These are phyloP conservation scores for Trifolium subterraneum DNA, from an alignment of 306 rosid species.

Conservation along the genomic window DNA sequence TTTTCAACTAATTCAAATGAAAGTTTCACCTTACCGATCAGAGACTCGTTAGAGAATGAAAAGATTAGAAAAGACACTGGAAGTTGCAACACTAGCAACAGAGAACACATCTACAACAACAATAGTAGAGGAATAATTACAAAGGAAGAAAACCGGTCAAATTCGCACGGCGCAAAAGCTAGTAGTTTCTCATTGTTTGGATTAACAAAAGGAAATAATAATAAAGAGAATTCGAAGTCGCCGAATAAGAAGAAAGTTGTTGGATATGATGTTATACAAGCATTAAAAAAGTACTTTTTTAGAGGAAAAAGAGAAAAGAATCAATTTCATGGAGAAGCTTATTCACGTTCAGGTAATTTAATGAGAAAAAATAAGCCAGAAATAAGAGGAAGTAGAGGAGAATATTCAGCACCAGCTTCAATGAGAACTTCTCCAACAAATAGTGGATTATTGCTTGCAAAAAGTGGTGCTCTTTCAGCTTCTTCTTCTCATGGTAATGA, in stretches of 20 bases:
- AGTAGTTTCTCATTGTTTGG: slow-evolving; percentile 74
- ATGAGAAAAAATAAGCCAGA: slow-evolving; percentile 52
- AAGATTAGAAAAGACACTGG: slow-evolving; percentile 32
- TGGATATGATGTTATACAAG: slow-evolving; percentile 60
- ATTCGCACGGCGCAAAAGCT: slow-evolving; percentile 27
- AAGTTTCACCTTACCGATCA: slow-evolving; percentile 69
- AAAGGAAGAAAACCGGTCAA: slow-evolving; percentile 36
- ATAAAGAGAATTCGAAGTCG: slow-evolving; percentile 45
- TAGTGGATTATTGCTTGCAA: slow-evolving; percentile 73
- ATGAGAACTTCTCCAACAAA: slow-evolving; percentile 91
- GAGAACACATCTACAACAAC: not conserved
- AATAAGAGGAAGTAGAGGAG: slow-evolving; percentile 72
- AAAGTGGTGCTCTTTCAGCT: slow-evolving; percentile 56
- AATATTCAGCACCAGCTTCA: slow-evolving; percentile 93
- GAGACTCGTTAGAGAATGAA: slow-evolving; percentile 43
- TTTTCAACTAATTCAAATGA: slow-evolving; percentile 75
- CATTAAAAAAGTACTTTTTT: slow-evolving; percentile 66
- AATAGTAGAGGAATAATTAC: not conserved
- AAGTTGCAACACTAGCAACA: slow-evolving; percentile 1
- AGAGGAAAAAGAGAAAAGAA: slow-evolving; percentile 61
- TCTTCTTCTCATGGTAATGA: slow-evolving; percentile 65
- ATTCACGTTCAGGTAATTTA: slow-evolving; percentile 80
- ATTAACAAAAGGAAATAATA: slow-evolving; percentile 56
- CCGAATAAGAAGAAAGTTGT: slow-evolving; percentile 49
- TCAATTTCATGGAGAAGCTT: slow-evolving; percentile 52